A percentile compares a stretch with the other conserved stretches of the same genome.
phyloP scores from a whole-genome alignment of 805 yeast species.

The Metschnikowia proteae region DNA sequence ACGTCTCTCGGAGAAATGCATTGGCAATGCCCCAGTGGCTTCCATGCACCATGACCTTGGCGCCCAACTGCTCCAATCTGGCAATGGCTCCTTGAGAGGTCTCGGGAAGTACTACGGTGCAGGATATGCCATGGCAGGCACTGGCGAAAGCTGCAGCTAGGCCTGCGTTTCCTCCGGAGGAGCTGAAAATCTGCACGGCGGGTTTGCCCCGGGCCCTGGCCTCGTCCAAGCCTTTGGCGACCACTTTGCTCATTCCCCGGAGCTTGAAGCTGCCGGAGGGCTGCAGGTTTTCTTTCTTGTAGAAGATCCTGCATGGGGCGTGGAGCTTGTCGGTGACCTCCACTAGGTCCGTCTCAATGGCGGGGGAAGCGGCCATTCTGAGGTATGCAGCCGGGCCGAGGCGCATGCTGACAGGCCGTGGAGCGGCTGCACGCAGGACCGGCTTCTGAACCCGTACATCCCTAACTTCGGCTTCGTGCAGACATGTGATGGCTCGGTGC shows the following conservation, averaged over 20 bases:
- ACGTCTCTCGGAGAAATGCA: slow-evolving; percentile 27
- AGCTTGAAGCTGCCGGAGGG: slow-evolving; percentile 58
- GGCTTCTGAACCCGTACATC: too few species aligned
- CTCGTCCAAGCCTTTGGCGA: slow-evolving; percentile 28
- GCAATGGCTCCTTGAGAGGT: slow-evolving; percentile 45
- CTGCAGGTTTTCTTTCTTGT: slow-evolving; percentile 50
- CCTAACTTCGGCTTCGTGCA: too few species aligned
- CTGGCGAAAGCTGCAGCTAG: slow-evolving; percentile 52
- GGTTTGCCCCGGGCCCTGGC: slow-evolving; percentile 23
- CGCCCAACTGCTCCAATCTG: slow-evolving; percentile 46
- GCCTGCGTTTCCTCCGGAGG: slow-evolving; percentile 59
- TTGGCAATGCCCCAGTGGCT: slow-evolving; percentile 51
- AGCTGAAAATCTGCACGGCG: slow-evolving; percentile 41
- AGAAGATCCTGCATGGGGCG: slow-evolving; percentile 37
- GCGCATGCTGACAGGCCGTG: background rate
- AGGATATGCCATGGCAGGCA: slow-evolving; percentile 30
- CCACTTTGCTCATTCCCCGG: slow-evolving; percentile 50
- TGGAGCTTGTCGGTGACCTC: slow-evolving; percentile 30
- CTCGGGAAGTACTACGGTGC: slow-evolving; percentile 61
- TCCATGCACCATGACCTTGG: slow-evolving; percentile 47
- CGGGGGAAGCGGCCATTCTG: slow-evolving; percentile 17
- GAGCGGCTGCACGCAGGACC: background rate
- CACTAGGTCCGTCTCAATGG: slow-evolving; percentile 34
- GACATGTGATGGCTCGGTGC: too few species aligned
- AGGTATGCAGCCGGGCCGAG: background rate